phyloP scores from a whole-genome alignment of 2,329 filamentous ascomycete genomes.

The Juglanconis oblonga region DNA sequence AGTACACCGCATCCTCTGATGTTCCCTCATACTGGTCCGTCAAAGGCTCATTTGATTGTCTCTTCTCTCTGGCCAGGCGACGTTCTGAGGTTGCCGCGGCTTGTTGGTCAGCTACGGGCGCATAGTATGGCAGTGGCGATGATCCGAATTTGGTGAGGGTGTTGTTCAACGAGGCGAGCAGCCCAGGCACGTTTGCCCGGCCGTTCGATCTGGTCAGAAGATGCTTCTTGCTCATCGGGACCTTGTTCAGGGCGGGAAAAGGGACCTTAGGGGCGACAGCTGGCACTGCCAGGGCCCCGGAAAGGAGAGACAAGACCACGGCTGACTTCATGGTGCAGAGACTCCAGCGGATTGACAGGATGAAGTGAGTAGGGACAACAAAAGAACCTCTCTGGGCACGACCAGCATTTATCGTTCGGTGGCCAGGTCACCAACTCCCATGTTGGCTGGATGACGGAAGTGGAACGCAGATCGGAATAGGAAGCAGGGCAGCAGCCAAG shows the following conservation, averaged over 20 bases:
- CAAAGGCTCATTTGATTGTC: conserved; percentile 2
- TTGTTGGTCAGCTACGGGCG: conserved; percentile 6
- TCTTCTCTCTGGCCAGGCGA: not conserved
- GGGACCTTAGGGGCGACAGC: not conserved
- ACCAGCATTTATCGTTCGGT: not conserved
- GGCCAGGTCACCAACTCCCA: not conserved
- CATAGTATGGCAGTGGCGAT: conserved; percentile 5
- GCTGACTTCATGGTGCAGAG: conserved; percentile 1
- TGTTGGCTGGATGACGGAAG: not conserved
- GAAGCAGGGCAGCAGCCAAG: not conserved
- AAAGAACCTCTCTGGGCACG: not conserved
- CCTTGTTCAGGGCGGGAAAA: not conserved
- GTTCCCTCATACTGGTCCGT: conserved; percentile 4
- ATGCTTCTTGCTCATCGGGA: conserved; percentile 6
- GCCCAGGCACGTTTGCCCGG: not conserved
- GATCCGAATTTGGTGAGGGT: conserved; percentile 3
- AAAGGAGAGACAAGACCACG: conserved; percentile 3
- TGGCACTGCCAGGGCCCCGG: conserved; percentile 9
- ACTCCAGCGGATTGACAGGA: not conserved
- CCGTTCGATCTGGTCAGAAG: conserved; percentile 1
- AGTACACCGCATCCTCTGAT: conserved; percentile 7
- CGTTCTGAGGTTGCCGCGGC: not conserved
- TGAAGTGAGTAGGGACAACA: not conserved
- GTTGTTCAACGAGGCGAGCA: conserved; percentile 4
- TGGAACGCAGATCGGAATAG: not conserved